These are phyloP conservation scores for Benincasa hispida DNA, from an alignment of 306 rosid genomes.

Conservation along the genomic window DNA sequence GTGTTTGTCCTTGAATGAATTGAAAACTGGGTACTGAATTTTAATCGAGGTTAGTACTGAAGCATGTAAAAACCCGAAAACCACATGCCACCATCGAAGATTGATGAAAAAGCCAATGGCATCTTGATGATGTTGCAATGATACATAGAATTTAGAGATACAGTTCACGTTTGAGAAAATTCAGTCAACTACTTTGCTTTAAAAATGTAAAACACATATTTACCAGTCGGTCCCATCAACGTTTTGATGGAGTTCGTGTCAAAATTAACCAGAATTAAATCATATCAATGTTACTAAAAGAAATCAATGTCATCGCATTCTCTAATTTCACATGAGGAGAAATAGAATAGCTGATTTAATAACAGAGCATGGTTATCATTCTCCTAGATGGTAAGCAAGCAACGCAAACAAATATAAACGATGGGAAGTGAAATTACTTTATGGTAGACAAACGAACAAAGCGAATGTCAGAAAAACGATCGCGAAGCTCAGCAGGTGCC, in stretches of 20 bases:
- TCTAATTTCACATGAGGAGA: background rate
- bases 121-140: background rate
- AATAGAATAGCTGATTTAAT: background rate
- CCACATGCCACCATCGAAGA: background rate
- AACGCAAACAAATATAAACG: background rate
- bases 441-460: constrained; percentile 63
- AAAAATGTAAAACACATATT: background rate
- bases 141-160: background rate
- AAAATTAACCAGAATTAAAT: background rate
- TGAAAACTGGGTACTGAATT: background rate
- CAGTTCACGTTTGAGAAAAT: background rate
- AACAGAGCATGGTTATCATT: background rate
- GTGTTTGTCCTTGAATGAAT: background rate
- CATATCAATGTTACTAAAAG: background rate
- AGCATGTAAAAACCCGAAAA: background rate
- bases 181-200: background rate
- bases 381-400: background rate
- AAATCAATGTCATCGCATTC: background rate
- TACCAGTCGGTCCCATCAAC: background rate
- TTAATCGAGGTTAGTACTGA: background rate
- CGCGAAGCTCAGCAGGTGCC: constrained; percentile 41
- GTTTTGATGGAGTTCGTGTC: background rate
- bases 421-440: constrained; percentile 34
- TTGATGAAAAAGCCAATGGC: background rate
- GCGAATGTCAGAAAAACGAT: constrained; percentile 62